Conservation (phyloP, 1,139 yeast genomes). For the Diutina siamensis region DNA sequence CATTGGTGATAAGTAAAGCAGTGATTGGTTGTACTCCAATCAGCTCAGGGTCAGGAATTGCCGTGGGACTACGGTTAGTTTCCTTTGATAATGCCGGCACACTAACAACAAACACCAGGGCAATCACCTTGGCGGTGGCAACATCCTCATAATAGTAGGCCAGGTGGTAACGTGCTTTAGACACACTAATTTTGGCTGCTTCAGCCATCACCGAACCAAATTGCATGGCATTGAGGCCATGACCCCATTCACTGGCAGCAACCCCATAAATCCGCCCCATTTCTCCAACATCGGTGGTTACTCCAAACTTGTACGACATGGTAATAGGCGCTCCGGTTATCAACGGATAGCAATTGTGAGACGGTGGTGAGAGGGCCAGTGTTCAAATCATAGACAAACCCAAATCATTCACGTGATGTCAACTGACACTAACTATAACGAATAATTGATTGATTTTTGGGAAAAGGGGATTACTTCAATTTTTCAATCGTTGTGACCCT, state of each 20-base stretch:
- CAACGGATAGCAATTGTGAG: no score
- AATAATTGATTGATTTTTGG: no score
- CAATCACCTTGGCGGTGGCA: constrained; percentile 16
- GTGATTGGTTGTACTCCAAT: constrained; percentile 25
- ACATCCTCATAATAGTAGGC: constrained; percentile 20
- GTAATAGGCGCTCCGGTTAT: no score
- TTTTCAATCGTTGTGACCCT: no score
- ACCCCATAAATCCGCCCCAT: constrained; percentile 18
- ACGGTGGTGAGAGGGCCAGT: no score
- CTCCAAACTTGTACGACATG: constrained; percentile 7
- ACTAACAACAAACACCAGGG: constrained; percentile 18
- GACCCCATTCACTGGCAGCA: constrained; percentile 20
- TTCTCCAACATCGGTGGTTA: constrained; percentile 19
- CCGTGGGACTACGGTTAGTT: constrained; percentile 17
- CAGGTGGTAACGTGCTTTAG: constrained; percentile 8
- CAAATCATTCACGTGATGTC: no score
- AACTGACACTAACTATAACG: no score
- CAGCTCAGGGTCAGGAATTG: constrained; percentile 22
- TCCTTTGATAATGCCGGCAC: constrained; percentile 22
- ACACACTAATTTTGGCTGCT: constrained; percentile 11
- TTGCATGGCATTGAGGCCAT: constrained; percentile 17
- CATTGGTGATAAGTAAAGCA: constrained; percentile 19
- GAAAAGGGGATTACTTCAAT: no score
- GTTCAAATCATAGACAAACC: no score
- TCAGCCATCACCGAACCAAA: constrained; percentile 16